phyloP scores from a whole-genome alignment of 2,329 filamentous ascomycete species.

The Gaeumannomyces sp. region DNA sequence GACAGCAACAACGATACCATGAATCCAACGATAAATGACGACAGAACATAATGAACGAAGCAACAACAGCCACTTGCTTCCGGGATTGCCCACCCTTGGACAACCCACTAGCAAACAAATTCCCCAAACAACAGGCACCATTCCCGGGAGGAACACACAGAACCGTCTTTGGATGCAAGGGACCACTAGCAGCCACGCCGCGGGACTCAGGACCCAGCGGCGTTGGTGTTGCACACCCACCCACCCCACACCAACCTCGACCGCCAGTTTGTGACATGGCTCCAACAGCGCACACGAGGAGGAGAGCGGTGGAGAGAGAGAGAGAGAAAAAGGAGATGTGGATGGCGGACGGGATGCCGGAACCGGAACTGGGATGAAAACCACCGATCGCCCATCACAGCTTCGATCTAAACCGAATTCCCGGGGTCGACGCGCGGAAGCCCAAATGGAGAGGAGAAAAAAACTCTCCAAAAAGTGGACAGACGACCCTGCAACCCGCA shows the following conservation, averaged over 20 bases:
- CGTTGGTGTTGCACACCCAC: neutral
- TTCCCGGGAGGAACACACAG: neutral
- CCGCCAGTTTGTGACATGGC: neutral
- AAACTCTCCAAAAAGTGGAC: too few relatives aligned
- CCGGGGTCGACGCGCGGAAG: neutral
- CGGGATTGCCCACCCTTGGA: neutral
- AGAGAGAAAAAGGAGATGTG: neutral
- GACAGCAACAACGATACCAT: neutral
- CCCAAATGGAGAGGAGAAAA: neutral
- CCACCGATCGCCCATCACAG: neutral
- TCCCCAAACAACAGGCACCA: neutral
- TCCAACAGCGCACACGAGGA: neutral
- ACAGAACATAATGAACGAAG: neutral
- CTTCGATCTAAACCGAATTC: neutral
- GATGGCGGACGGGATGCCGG: too few relatives aligned
- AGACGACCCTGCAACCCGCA: neutral
- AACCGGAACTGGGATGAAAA: neutral
- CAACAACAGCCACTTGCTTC: neutral
- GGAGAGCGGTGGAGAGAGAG: neutral
- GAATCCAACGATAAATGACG: neutral
- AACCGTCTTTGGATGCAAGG: neutral
- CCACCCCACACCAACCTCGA: neutral
- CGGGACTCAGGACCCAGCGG: neutral
- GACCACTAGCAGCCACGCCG: neutral
- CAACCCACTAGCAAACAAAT: neutral